These are phyloP conservation scores for Hortaea werneckii DNA, from an alignment of 2,329 filamentous ascomycete species.

Conservation along the genomic window DNA sequence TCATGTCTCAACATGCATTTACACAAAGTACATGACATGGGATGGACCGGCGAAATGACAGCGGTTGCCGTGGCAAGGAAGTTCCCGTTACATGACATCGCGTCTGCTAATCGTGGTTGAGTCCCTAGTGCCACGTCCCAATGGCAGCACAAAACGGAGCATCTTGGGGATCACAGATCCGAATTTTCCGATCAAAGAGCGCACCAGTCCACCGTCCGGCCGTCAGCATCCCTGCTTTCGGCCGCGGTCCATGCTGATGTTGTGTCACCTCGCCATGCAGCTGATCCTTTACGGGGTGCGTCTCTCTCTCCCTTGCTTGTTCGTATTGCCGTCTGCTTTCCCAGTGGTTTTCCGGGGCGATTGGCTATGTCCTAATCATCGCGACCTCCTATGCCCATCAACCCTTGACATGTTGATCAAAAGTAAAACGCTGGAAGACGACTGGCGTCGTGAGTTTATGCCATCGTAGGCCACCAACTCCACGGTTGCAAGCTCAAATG, in stretches of 20 bases:
- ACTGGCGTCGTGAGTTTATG: not conserved
- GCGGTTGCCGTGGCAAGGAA: no score
- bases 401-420: no score
- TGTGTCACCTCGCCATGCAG: constrained; percentile 12
- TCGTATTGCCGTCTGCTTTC: not conserved
- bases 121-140: constrained; percentile 5
- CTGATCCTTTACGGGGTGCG: constrained; percentile 10
- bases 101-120: not conserved
- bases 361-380: no score
- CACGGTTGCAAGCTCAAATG: not conserved
- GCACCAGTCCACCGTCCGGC: not conserved
- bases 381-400: no score
- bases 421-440: no score
- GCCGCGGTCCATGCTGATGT: constrained; percentile 6
- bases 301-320: constrained; percentile 6
- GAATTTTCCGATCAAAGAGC: not conserved
- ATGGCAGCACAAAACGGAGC: not conserved
- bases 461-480: not conserved
- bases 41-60: no score
- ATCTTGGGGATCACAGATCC: not conserved
- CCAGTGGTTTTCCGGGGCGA: no score
- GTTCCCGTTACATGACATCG: no score
- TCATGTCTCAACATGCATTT: no score
- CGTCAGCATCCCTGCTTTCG: constrained; percentile 6
- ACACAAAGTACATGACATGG: no score